Conservation (phyloP, 2,329 filamentous ascomycete species). For the Fusarium sp. region DNA sequence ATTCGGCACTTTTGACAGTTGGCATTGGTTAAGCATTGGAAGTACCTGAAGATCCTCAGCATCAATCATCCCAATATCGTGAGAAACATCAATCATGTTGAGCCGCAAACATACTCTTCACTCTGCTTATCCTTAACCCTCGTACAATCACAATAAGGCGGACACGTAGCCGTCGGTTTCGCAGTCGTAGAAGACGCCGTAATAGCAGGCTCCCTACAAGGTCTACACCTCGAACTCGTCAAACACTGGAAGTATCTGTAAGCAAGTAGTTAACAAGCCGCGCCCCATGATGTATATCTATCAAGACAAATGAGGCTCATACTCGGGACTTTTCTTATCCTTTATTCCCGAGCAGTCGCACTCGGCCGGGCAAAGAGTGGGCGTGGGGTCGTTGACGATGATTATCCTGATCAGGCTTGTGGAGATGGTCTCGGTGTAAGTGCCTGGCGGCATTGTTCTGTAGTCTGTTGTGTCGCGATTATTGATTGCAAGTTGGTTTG, state of each 20-base stretch:
- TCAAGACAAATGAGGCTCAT: neutral
- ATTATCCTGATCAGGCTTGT: slow-evolving; percentile 34
- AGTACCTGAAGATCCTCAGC: slow-evolving; percentile 43
- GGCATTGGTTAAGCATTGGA: slow-evolving; percentile 51
- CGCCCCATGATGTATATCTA: neutral
- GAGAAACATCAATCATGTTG: too few relatives aligned
- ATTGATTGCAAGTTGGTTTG: neutral
- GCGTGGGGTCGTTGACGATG: slow-evolving; percentile 31
- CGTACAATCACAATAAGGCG: slow-evolving; percentile 40
- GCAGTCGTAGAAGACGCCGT: slow-evolving; percentile 16
- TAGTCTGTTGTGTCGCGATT: slow-evolving; percentile 30
- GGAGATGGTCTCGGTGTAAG: slow-evolving; percentile 39
- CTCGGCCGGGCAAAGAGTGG: slow-evolving; percentile 25
- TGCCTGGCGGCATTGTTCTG: slow-evolving; percentile 42
- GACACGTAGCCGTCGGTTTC: slow-evolving; percentile 6
- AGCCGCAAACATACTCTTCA: slow-evolving; percentile 40
- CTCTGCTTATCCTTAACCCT: slow-evolving; percentile 44
- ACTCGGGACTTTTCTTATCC: slow-evolving; percentile 44
- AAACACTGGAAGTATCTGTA: slow-evolving; percentile 47
- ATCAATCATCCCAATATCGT: neutral
- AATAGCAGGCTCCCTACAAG: slow-evolving; percentile 35
- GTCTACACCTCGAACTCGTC: slow-evolving; percentile 42
- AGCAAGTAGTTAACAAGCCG: slow-evolving; percentile 6
- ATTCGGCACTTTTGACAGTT: slow-evolving; percentile 40
- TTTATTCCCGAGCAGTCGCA: slow-evolving; percentile 46